Evolutionary conservation across 2,329 filamentous ascomycete species (phyloP).

Genomic region (Cladophialophora yegresii): DNA sequence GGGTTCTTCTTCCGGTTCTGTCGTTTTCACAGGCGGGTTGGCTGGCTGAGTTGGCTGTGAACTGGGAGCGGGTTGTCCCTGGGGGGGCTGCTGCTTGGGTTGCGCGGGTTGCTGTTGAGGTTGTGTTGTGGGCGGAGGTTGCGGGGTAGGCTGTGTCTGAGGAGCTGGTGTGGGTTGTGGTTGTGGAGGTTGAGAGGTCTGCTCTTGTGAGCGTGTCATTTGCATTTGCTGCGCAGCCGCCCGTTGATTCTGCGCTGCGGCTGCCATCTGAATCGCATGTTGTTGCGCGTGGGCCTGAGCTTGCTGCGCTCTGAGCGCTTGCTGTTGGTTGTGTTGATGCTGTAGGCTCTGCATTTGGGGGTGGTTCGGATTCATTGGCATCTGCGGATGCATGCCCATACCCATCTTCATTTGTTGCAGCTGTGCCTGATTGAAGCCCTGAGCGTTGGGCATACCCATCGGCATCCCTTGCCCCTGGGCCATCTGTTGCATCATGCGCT

Average conservation of each 20-base stretch:
- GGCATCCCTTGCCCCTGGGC: constrained; percentile 33
- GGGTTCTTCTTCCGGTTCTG: constrained; percentile 43
- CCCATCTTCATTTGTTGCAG: constrained; percentile 43
- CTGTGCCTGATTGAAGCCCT: constrained; percentile 43
- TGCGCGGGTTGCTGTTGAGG: constrained; percentile 43
- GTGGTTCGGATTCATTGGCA: constrained; percentile 45
- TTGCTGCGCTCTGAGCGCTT: constrained; percentile 41
- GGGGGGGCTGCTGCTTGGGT: constrained; percentile 42
- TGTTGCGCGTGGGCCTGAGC: constrained; percentile 39
- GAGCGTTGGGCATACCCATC: constrained; percentile 31
- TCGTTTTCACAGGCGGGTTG: constrained; percentile 39
- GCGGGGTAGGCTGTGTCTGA: constrained; percentile 44
- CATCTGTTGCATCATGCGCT: constrained; percentile 35
- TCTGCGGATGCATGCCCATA: constrained; percentile 32
- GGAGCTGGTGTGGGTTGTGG: constrained; percentile 47
- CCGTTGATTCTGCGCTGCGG: constrained; percentile 44
- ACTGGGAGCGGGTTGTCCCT: constrained; percentile 41
- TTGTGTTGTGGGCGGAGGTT: constrained; percentile 41
- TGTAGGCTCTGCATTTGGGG: constrained; percentile 48
- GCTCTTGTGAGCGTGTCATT: constrained; percentile 47
- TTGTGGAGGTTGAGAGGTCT: constrained; percentile 49
- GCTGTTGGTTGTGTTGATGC: constrained; percentile 47
- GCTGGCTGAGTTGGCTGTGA: constrained; percentile 38
- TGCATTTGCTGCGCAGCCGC: constrained; percentile 46
- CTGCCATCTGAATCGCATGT: constrained; percentile 31